A percentile compares a stretch with the other conserved stretches of the same genome.
Evolutionary conservation across 2,329 filamentous ascomycete genomes (phyloP).

Genomic region (Claviceps pazoutovae): DNA sequence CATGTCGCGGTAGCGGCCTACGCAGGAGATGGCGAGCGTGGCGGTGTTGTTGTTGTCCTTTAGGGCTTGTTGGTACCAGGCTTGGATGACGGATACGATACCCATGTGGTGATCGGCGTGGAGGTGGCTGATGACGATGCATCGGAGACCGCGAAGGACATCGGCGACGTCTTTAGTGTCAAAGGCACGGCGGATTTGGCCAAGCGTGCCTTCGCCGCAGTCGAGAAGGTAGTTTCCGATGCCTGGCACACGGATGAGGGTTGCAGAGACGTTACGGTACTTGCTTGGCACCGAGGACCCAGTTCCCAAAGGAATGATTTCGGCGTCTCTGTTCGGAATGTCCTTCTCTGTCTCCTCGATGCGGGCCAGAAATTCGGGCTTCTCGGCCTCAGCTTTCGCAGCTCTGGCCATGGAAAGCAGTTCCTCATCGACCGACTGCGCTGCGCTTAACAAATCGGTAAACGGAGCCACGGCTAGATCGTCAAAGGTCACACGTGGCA

Average conservation of each 20-base stretch:
- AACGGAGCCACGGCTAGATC: conserved; percentile 32
- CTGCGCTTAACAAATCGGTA: conserved; percentile 31
- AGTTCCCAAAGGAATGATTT: conserved; percentile 79
- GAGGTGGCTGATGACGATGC: conserved; percentile 87
- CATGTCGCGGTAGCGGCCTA: conserved; percentile 58
- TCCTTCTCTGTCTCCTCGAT: conserved; percentile 42
- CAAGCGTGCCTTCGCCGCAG: conserved; percentile 82
- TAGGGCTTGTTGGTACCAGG: conserved; percentile 52
- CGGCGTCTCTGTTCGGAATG: conserved; percentile 60
- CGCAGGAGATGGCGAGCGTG: conserved; percentile 51
- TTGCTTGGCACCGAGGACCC: conserved; percentile 84
- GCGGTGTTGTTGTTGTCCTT: conserved; percentile 21
- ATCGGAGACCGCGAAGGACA: conserved; percentile 65
- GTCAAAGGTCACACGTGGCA: conserved; percentile 32
- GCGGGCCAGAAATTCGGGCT: conserved; percentile 31
- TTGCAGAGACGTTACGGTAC: conserved; percentile 88
- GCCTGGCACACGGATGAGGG: conserved; percentile 69
- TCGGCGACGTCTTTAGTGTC: conserved; percentile 47
- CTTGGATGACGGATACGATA: conserved; percentile 63
- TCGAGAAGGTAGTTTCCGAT: conserved; percentile 85
- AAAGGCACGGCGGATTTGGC: conserved; percentile 68
- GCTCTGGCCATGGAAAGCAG: conserved; percentile 39
- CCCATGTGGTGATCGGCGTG: conserved; percentile 96
- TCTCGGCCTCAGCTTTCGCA: conserved; percentile 28
- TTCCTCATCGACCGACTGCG: conserved; percentile 22